Conservation (phyloP, 2,329 filamentous ascomycete species). For the Aspergillus pseudonomiae region DNA sequence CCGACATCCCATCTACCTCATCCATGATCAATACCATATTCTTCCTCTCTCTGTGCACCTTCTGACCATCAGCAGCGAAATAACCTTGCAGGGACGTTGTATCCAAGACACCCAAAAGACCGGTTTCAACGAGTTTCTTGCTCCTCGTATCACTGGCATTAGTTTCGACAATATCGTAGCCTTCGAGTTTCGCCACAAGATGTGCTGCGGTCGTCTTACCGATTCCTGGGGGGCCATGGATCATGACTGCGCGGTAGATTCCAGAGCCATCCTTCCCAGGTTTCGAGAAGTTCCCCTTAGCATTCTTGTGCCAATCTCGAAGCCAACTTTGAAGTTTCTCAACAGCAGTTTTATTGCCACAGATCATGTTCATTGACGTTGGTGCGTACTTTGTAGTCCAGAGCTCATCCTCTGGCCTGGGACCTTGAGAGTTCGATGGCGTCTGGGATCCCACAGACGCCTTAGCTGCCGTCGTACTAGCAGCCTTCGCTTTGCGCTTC, state of each 20-base stretch:
- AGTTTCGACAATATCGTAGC: constrained; percentile 90
- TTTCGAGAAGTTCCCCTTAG: constrained; percentile 79
- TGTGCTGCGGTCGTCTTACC: constrained; percentile 98
- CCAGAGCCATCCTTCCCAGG: constrained; percentile 84
- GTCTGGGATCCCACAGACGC: constrained; percentile 51
- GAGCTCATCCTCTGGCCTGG: constrained; percentile 64
- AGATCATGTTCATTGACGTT: constrained; percentile 81
- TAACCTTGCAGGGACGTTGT: constrained; percentile 91
- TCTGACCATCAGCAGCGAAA: constrained; percentile 81
- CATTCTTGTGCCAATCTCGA: constrained; percentile 75
- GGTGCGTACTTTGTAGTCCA: constrained; percentile 98
- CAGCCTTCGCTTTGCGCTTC: constrained; percentile 42
- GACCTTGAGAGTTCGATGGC: constrained; percentile 41
- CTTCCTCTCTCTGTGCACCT: constrained; percentile 79
- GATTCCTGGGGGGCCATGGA: constrained; percentile 93
- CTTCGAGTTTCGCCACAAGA: constrained; percentile 87
- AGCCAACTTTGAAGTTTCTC: constrained; percentile 91
- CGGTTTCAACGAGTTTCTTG: constrained; percentile 90
- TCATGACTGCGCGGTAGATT: constrained; percentile 83
- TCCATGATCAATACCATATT: constrained; percentile 98
- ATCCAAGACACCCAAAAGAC: constrained; percentile 86
- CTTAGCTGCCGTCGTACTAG: constrained; percentile 39
- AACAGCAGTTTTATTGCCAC: constrained; percentile 88
- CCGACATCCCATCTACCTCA: constrained; percentile 98
- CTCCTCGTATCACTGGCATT: constrained; percentile 96